phyloP scores from a whole-genome alignment of 2,329 filamentous ascomycete species.

The Aspergillus unguis region DNA sequence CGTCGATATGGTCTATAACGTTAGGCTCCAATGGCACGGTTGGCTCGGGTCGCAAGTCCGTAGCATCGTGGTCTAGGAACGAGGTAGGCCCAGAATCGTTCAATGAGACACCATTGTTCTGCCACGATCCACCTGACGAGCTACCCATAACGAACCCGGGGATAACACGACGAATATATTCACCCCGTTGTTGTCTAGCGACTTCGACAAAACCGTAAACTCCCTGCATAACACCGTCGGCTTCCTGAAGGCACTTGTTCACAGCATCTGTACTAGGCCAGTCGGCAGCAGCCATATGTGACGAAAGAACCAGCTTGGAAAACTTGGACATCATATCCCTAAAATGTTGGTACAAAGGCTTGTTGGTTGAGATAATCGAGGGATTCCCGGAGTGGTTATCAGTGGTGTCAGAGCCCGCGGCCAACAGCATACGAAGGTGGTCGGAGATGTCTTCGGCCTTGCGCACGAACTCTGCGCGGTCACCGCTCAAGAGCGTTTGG shows the following conservation, averaged over 20 bases:
- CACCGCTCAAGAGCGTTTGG: slow-evolving; percentile 78
- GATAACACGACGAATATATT: slow-evolving; percentile 86
- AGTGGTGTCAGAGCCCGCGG: slow-evolving; percentile 91
- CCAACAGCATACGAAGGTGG: slow-evolving; percentile 86
- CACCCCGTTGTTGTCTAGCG: slow-evolving; percentile 85
- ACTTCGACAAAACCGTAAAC: slow-evolving; percentile 97
- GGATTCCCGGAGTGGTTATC: slow-evolving; percentile 98
- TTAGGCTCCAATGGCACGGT: slow-evolving; percentile 70
- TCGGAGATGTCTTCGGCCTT: slow-evolving; percentile 98
- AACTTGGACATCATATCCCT: slow-evolving; percentile 99
- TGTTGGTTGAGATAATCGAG: slow-evolving; percentile 98
- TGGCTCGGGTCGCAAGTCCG: slow-evolving; percentile 69
- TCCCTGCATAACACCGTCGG: slow-evolving; percentile 90
- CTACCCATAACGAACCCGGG: slow-evolving; percentile 92
- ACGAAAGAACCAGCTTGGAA: slow-evolving; percentile 97
- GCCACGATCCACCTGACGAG: slow-evolving; percentile 82
- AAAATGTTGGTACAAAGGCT: slow-evolving; percentile 94
- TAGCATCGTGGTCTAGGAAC: slow-evolving; percentile 82
- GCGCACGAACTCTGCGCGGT: slow-evolving; percentile 85
- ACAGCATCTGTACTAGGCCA: slow-evolving; percentile 92
- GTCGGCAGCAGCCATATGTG: slow-evolving; percentile 93
- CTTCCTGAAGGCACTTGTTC: slow-evolving; percentile 92
- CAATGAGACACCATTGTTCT: slow-evolving; percentile 59
- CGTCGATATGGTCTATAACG: slow-evolving; percentile 77
- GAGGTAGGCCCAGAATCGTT: slow-evolving; percentile 64